Conservation (phyloP, 345 rosid genomes). For the Combretum micranthum region DNA sequence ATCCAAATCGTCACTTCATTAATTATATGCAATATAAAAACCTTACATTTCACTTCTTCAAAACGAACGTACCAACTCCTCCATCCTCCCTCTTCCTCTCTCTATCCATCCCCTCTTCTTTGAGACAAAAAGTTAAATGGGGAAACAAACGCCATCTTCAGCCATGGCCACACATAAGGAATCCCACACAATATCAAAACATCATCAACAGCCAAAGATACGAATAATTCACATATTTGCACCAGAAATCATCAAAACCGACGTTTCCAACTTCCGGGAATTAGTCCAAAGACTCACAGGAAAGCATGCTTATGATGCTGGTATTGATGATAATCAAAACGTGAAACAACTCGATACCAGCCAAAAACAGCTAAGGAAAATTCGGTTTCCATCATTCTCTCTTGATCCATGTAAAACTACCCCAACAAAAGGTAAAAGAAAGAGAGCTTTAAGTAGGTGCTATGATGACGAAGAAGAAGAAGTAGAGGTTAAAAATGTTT, state of each 20-base stretch:
- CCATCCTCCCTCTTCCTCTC: constrained; percentile 16
- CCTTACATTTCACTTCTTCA: too few species aligned
- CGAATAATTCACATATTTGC: constrained; percentile 86
- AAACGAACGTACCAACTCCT: too few species aligned
- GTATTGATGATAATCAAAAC: constrained; percentile 11
- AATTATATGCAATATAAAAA: too few species aligned
- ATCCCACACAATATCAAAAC: constrained; percentile 48
- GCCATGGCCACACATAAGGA: constrained; percentile 39
- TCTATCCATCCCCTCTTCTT: constrained; percentile 7
- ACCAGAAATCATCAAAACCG: too few species aligned
- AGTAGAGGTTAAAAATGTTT: too few species aligned
- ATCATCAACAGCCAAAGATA: constrained; percentile 73
- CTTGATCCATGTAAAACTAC: too few species aligned
- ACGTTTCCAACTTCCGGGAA: constrained; percentile 78
- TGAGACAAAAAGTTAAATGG: constrained; percentile 22
- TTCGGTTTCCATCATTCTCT: too few species aligned
- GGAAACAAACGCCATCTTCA: constrained; percentile 28
- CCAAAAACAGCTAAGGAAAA: too few species aligned
- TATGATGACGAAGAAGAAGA: too few species aligned
- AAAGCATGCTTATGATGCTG: constrained; percentile 37
- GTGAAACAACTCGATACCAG: not conserved
- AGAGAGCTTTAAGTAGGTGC: too few species aligned
- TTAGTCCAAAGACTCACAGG: constrained; percentile 91
- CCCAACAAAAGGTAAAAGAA: too few species aligned
- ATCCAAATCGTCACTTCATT: too few species aligned